Evolutionary conservation across 2,329 filamentous ascomycete genomes (phyloP).

Genomic region (Cordyceps militaris): DNA sequence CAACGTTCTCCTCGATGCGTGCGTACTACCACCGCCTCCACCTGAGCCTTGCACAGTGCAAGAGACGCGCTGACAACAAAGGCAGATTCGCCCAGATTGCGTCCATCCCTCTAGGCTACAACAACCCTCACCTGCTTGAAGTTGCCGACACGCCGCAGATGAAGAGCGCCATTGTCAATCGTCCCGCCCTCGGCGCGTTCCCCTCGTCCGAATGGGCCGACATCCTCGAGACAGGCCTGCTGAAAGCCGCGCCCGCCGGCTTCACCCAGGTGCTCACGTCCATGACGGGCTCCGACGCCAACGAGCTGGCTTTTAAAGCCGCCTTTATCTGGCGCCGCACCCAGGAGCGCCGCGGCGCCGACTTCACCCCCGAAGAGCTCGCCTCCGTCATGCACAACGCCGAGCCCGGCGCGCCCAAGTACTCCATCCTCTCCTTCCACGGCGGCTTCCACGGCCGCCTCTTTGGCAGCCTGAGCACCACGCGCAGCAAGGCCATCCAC

Average conservation of each 20-base stretch:
- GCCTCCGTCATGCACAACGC: conserved; percentile 72
- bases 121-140: conserved; percentile 69
- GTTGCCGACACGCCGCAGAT: conserved; percentile 71
- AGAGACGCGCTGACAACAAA: not conserved
- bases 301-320: conserved; percentile 91
- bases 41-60: not conserved
- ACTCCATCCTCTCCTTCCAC: conserved; percentile 86
- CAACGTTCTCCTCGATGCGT: conserved; percentile 65
- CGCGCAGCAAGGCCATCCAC: conserved; percentile 87
- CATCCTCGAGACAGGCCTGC: conserved; percentile 70
- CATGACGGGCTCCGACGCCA: conserved; percentile 84
- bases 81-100: conserved; percentile 80
- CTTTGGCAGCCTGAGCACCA: conserved; percentile 81
- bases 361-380: conserved; percentile 75
- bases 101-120: conserved; percentile 87
- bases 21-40: conserved; percentile 22
- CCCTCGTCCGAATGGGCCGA: conserved; percentile 77
- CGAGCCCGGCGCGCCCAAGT: conserved; percentile 64
- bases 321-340: conserved; percentile 90
- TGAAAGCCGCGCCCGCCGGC: conserved; percentile 75
- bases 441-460: conserved; percentile 85
- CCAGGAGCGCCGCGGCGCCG: conserved; percentile 72
- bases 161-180: conserved; percentile 75
- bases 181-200: conserved; percentile 85
- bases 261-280: conserved; percentile 86